phyloP scores from a whole-genome alignment of 2,329 filamentous ascomycete species.

The Neofusicoccum laricinum region DNA sequence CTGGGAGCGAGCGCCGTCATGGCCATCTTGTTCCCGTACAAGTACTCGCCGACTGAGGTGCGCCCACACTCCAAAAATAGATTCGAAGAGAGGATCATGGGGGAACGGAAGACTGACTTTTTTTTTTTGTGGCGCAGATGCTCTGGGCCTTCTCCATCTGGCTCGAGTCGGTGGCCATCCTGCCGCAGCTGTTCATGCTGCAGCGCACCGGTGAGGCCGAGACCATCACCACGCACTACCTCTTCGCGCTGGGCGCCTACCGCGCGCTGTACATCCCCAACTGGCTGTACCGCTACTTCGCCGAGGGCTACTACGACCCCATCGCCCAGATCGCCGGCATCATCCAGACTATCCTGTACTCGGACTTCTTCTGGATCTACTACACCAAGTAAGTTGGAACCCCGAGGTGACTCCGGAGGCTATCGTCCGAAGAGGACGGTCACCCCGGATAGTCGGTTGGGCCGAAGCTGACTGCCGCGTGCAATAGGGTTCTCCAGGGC shows the following conservation, averaged over 20 bases:
- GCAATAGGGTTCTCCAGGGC: conserved; percentile 48
- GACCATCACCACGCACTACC: conserved; percentile 98
- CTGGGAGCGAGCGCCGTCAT: conserved; percentile 76
- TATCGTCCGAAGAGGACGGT: too few relatives aligned
- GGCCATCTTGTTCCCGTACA: conserved; percentile 79
- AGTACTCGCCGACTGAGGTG: conserved; percentile 72
- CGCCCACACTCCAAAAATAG: neutral
- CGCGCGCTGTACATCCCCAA: conserved; percentile 96
- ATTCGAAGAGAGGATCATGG: too few relatives aligned
- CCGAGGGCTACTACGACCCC: conserved; percentile 76
- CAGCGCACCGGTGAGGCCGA: conserved; percentile 97
- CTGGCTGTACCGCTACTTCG: conserved; percentile 90
- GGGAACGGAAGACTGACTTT: conserved; percentile 18
- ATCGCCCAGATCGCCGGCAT: conserved; percentile 87
- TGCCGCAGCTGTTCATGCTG: conserved; percentile 97
- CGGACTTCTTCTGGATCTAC: conserved; percentile 99
- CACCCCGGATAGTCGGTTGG: rapidly evolving
- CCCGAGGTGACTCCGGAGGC: neutral
- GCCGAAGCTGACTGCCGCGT: too few relatives aligned
- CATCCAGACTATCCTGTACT: conserved; percentile 92
- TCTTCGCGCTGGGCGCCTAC: conserved; percentile 90
- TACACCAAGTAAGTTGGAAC: conserved; percentile 75
- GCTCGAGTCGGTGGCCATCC: conserved; percentile 93
- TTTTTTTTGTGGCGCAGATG: conserved; percentile 55
- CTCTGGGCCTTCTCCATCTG: conserved; percentile 98